Conservation (phyloP, 164 flowering plant genomes). For the Umbellularia californica region DNA sequence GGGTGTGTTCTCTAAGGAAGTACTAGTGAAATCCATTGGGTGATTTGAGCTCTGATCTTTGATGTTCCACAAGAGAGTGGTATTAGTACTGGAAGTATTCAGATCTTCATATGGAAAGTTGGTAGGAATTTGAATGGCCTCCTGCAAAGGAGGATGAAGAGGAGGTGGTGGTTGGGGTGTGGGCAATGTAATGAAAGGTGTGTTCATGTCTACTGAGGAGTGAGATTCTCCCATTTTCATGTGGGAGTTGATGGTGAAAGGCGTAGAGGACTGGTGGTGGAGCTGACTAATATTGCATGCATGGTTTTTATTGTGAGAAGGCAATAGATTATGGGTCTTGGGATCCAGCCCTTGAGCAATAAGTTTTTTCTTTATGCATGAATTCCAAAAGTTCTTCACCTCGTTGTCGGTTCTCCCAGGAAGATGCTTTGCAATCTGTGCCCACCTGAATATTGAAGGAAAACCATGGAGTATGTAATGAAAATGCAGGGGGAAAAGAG, state of each 20-base stretch:
- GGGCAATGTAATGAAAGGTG: conserved; percentile 15
- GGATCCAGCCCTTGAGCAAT: conserved; percentile 65
- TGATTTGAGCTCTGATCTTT: conserved; percentile 11
- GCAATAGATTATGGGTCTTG: conserved; percentile 45
- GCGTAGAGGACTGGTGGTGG: conserved; percentile 12
- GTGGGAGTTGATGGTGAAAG: conserved; percentile 20
- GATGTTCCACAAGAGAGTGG: conserved; percentile 12
- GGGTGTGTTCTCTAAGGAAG: conserved; percentile 11
- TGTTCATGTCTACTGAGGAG: conserved; percentile 4
- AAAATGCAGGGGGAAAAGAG: neutral
- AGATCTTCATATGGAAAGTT: conserved; percentile 17
- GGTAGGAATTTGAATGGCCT: neutral
- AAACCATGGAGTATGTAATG: neutral
- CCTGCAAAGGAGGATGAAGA: neutral
- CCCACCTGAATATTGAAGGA: conserved; percentile 38
- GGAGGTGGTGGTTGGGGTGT: neutral
- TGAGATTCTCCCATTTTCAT: conserved; percentile 5
- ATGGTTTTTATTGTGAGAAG: conserved; percentile 20
- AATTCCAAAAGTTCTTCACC: conserved; percentile 70
- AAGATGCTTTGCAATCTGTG: conserved; percentile 62
- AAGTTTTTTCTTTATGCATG: conserved; percentile 68
- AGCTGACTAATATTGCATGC: conserved; percentile 16
- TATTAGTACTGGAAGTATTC: conserved; percentile 6
- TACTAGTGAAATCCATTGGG: conserved; percentile 4
- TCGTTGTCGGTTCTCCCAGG: conserved; percentile 72